phyloP scores from a whole-genome alignment of 495 filamentous ascomycete genomes.

The Eremomyces bilateralis region DNA sequence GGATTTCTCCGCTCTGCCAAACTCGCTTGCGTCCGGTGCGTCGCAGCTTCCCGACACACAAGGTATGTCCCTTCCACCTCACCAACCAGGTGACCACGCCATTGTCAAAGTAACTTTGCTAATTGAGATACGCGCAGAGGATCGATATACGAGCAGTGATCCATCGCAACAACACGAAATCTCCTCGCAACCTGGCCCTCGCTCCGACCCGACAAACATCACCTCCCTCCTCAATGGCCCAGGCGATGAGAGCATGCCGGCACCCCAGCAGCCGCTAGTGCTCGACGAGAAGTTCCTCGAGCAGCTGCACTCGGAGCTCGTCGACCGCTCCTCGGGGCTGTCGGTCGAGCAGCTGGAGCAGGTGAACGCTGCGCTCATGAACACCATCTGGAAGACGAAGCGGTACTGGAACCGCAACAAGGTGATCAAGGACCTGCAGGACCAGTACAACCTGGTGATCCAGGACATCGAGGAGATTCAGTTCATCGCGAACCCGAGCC shows the following conservation, averaged over 20 bases:
- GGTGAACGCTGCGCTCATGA: conserved; percentile 77
- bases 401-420: conserved; percentile 59
- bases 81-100: no score
- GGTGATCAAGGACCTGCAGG: conserved; percentile 37
- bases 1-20: conserved; percentile 15
- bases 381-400: conserved; percentile 57
- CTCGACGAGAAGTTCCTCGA: conserved; percentile 33
- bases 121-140: no score
- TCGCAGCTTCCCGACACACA: conserved; percentile 41
- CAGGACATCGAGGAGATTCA: conserved; percentile 57
- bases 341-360: conserved; percentile 90
- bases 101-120: no score
- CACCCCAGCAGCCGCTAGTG: conserved; percentile 19
- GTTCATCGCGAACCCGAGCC: conserved; percentile 17
- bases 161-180: conserved; percentile 8
- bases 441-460: conserved; percentile 62
- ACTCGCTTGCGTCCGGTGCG: conserved; percentile 13
- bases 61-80: conserved; percentile 18
- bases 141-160: no score
- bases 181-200: conserved; percentile 9
- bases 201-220: conserved; percentile 7
- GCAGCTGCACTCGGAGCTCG: conserved; percentile 34
- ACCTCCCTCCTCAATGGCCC: conserved; percentile 6
- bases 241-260: neutral
- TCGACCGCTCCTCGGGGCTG: conserved; percentile 48